Evolutionary conservation across 202 grass and related monocot species (phyloP).

Genomic region (Digitaria exilis): DNA sequence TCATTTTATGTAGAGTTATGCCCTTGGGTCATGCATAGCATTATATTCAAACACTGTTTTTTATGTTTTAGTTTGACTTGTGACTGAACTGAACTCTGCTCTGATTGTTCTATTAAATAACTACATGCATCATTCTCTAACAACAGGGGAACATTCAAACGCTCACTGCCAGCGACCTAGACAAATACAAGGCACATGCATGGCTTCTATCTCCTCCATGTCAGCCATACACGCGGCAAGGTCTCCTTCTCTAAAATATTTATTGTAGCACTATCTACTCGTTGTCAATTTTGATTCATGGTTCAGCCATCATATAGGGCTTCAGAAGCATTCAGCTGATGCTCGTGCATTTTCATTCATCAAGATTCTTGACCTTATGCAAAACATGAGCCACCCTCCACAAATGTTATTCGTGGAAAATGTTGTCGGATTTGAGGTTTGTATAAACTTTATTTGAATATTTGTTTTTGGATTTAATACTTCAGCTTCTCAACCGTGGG

Average conservation of each 20-base stretch:
- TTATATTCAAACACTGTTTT: neutral
- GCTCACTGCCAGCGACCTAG: constrained; percentile 69
- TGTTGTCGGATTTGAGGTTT: constrained; percentile 95
- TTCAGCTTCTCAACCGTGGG: neutral
- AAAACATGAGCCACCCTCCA: constrained; percentile 74
- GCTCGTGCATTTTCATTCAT: constrained; percentile 93
- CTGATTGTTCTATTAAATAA: constrained; percentile 8
- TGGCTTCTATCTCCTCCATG: constrained; percentile 98
- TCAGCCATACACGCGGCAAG: constrained; percentile 97
- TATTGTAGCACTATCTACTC: neutral
- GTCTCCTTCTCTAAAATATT: constrained; percentile 42
- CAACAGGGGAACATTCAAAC: constrained; percentile 87
- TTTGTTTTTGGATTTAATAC: neutral
- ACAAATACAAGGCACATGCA: constrained; percentile 85
- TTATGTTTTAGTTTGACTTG: neutral
- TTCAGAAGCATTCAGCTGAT: constrained; percentile 96
- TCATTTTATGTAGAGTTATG: neutral
- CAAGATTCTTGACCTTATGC: constrained; percentile 83
- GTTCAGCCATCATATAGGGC: constrained; percentile 54
- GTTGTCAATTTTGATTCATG: constrained; percentile 36
- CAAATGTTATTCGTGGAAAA: constrained; percentile 93
- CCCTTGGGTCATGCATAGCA: neutral
- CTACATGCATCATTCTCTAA: constrained; percentile 18
- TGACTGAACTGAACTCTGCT: neutral
- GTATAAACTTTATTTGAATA: constrained; percentile 33